phyloP scores from a whole-genome alignment of 257 asterid genomes.

The Nemophila menziesii region DNA sequence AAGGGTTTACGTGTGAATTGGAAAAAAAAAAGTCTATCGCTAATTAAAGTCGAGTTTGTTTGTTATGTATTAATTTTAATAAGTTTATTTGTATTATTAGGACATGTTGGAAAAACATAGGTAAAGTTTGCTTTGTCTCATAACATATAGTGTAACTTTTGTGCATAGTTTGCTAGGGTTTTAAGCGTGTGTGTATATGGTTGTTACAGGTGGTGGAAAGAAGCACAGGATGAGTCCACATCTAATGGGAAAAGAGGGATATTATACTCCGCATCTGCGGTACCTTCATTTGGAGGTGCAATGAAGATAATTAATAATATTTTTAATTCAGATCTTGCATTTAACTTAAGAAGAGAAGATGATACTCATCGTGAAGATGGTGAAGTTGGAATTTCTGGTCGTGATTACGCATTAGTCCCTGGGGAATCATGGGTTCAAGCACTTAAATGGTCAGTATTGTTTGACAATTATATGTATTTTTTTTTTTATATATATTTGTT shows the following conservation, averaged over 20 bases:
- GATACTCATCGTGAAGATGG: constrained; percentile 27
- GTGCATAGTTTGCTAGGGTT: not conserved
- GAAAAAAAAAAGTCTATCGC: no score
- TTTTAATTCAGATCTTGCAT: constrained; percentile 66
- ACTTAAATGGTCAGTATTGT: constrained; percentile 56
- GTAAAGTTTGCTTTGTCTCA: not conserved
- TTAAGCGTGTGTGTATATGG: not conserved
- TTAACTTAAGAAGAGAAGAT: constrained; percentile 67
- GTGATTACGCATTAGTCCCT: constrained; percentile 84
- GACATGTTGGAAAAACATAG: no score
- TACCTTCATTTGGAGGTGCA: constrained; percentile 65
- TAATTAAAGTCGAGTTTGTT: no score
- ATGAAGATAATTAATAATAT: constrained; percentile 77
- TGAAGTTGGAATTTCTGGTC: constrained; percentile 59
- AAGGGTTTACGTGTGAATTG: not conserved
- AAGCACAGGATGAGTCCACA: constrained; percentile 59
- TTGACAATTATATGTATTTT: not conserved
- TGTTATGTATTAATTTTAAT: no score
- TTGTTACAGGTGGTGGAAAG: constrained; percentile 88
- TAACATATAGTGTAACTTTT: not conserved
- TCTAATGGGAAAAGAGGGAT: constrained; percentile 42
- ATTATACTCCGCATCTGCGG: constrained; percentile 53
- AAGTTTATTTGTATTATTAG: not conserved
- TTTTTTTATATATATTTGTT: not conserved
- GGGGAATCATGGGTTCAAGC: constrained; percentile 80